Base-by-base conservation (phyloP, 23 red algal genomes). In the Cyanidioschyzon merolae region DNA sequence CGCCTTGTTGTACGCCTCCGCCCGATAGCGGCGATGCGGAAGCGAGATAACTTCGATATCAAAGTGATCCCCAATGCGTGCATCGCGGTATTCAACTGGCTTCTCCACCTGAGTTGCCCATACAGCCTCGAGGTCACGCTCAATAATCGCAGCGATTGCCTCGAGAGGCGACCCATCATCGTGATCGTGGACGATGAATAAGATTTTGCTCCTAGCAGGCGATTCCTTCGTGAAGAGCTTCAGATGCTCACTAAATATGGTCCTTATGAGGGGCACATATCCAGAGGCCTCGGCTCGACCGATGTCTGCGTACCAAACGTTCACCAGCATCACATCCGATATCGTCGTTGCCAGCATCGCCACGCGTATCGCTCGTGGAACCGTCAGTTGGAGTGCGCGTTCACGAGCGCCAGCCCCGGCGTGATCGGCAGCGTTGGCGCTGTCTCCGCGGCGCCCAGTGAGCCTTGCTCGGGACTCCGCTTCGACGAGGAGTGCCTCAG, bases 221-320 rank as follows among this genome's bases (percentile, higher is more conserved):
- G 86, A 79, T 37, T 95, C 86, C 17, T 75, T 74, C 40, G 76
- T 67, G 74, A 95, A 95, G 37, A 95, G 80, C 41, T 85, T 86
- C 21, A 86, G 40, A 77, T 90, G 76, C 77, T 95, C 91, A 3
- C 79, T 74, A 75, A 95, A 87, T 37, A 95, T 77, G 21, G 91
- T 90, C n/a, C 84, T 74, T 58, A 89, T 77, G 45, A 90, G 58
- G 27, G 80, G 79, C 16, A 71, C 29, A 76, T 95, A 95, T n/a
- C 91, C 91, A 16, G 91, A 86, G 16, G 91, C 91, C 79, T 95
- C 91, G 36, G 82, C 88, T 31, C 91, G 83, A 37, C 91, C 91
- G 12, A 95, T 58, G 57, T 95, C 91, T 32, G 91, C 91, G 3
- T 79, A 79, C 91, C 91, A 95, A 30, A 89, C 38, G 58, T 90